Evolutionary conservation across 768 basidiomycete species (phyloP).

Genomic region (Paxillus ammoniavirescens): DNA sequence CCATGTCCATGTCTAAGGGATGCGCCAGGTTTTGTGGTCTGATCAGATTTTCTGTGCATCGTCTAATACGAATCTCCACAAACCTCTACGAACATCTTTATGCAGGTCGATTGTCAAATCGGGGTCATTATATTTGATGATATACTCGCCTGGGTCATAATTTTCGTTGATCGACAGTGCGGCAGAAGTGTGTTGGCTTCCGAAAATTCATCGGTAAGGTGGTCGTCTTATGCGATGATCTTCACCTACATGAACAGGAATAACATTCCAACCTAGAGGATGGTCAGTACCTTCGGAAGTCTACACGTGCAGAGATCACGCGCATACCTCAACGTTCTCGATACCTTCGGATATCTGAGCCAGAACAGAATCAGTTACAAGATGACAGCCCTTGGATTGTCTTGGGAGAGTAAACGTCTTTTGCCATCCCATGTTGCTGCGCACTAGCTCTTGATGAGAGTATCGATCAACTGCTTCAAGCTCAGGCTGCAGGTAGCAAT

Average conservation of each 20-base stretch:
- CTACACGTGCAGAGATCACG: not conserved
- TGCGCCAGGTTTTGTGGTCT: constrained; percentile 34
- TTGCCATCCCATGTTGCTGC: constrained; percentile 78
- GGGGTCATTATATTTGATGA: not conserved
- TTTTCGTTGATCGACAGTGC: constrained; percentile 89
- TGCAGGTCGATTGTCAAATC: constrained; percentile 1
- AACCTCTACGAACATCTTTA: constrained; percentile 46
- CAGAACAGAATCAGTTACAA: constrained; percentile 77
- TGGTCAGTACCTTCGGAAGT: not conserved
- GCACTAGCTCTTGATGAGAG: not conserved
- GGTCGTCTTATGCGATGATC: not conserved
- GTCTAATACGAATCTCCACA: not conserved
- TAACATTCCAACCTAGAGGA: constrained; percentile 73
- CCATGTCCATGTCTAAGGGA: constrained; percentile 87
- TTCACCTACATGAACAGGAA: constrained; percentile 79
- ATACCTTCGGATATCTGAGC: constrained; percentile 68
- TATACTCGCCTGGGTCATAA: constrained; percentile 64
- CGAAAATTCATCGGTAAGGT: constrained; percentile 22
- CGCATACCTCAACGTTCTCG: constrained; percentile 56
- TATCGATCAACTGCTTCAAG: not conserved
- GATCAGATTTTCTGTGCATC: constrained; percentile 3
- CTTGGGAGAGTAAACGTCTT: constrained; percentile 69
- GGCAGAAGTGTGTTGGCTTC: constrained; percentile 75
- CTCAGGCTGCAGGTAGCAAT: not conserved
- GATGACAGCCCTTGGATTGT: constrained; percentile 67